Evolutionary conservation across 1,139 yeast species (phyloP).

Genomic region (Ashbya aceris): DNA sequence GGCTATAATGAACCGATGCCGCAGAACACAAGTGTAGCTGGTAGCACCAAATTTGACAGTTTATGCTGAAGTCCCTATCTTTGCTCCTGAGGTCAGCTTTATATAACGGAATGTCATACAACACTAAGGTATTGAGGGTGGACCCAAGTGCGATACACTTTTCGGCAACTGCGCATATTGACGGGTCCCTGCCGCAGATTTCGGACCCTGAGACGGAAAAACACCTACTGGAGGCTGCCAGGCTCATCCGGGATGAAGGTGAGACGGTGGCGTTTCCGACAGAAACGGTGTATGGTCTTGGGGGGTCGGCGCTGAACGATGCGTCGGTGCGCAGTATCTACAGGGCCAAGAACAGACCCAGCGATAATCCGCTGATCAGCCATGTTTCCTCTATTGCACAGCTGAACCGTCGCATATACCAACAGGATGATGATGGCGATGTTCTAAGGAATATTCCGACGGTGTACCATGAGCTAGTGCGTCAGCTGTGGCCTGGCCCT

Average conservation of each 20-base stretch:
- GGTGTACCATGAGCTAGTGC: slow-evolving; percentile 52
- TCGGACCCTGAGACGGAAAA: slow-evolving; percentile 41
- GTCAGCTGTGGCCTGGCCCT: slow-evolving; percentile 92
- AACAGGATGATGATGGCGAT: slow-evolving; percentile 17
- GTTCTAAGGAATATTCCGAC: slow-evolving; percentile 44
- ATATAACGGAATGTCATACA: slow-evolving; percentile 9
- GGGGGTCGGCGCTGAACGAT: slow-evolving; percentile 74
- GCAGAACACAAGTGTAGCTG: too few species aligned
- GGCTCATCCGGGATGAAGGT: slow-evolving; percentile 40
- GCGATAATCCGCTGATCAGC: slow-evolving; percentile 88
- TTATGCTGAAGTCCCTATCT: background rate
- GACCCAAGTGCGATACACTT: slow-evolving; percentile 38
- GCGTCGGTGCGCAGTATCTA: slow-evolving; percentile 70
- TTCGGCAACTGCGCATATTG: slow-evolving; percentile 27
- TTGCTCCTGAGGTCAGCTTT: background rate
- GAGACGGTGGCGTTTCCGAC: slow-evolving; percentile 89
- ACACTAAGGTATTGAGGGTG: slow-evolving; percentile 39
- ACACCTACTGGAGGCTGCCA: slow-evolving; percentile 51
- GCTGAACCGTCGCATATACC: slow-evolving; percentile 43
- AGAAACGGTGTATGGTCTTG: slow-evolving; percentile 93
- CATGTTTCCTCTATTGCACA: slow-evolving; percentile 78
- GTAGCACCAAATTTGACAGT: background rate
- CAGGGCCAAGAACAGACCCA: slow-evolving; percentile 82
- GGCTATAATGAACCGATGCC: too few species aligned
- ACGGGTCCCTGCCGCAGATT: slow-evolving; percentile 36